Evolutionary conservation across 345 rosid species (phyloP).

Genomic region (Psidium guajava): DNA sequence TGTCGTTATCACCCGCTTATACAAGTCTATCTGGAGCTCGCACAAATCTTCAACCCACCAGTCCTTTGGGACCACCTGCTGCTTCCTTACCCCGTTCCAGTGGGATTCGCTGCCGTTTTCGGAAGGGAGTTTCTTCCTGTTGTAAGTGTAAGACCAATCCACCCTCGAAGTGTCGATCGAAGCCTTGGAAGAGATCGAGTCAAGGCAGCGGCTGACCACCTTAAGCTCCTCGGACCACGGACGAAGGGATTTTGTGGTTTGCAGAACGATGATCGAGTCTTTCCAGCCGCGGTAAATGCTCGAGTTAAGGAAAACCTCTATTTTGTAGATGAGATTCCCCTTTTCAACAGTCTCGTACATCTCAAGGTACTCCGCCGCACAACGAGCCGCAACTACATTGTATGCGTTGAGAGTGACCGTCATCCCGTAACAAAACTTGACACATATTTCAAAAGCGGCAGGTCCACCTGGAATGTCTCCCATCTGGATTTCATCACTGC

Average conservation of each 20-base stretch:
- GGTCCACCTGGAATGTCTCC: constrained; percentile 81
- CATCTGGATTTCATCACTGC: constrained; percentile 47
- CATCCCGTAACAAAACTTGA: constrained; percentile 91
- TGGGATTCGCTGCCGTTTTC: constrained; percentile 28
- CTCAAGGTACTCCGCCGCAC: constrained; percentile 75
- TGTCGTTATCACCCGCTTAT: constrained; percentile 37
- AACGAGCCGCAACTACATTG: constrained; percentile 73
- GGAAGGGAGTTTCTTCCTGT: constrained; percentile 47
- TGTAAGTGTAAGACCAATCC: constrained; percentile 76
- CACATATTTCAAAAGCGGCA: constrained; percentile 72
- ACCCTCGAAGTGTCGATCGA: constrained; percentile 49
- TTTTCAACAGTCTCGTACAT: constrained; percentile 51
- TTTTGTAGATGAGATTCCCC: constrained; percentile 64
- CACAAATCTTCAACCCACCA: constrained; percentile 91
- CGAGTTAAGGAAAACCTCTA: constrained; percentile 62
- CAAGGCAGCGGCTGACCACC: constrained; percentile 53
- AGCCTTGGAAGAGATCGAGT: constrained; percentile 54
- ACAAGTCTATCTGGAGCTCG: constrained; percentile 57
- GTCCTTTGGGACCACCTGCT: constrained; percentile 52
- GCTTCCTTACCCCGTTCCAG: constrained; percentile 44
- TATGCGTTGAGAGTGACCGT: constrained; percentile 79
- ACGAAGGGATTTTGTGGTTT: constrained; percentile 32
- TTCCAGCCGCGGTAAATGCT: constrained; percentile 72
- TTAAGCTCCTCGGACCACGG: constrained; percentile 53
- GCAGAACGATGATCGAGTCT: constrained; percentile 59